Evolutionary conservation across 2,329 filamentous ascomycete genomes (phyloP).

Genomic region (Talaromyces sp.): DNA sequence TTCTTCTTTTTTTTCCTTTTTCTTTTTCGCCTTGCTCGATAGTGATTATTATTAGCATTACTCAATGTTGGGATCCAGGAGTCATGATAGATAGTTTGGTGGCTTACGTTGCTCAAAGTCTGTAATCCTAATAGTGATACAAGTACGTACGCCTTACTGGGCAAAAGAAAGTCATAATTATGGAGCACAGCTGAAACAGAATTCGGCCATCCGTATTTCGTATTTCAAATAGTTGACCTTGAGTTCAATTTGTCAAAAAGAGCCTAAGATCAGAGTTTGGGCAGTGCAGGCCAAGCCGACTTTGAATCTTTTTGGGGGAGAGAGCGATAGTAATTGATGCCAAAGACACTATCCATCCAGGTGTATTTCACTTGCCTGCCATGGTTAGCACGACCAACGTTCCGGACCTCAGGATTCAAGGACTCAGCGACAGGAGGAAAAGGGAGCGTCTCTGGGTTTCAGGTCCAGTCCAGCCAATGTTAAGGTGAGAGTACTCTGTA

Average conservation of each 20-base stretch:
- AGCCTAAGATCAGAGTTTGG: neutral
- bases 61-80: neutral
- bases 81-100: neutral
- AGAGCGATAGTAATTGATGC: neutral
- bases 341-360: neutral
- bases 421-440: too few species aligned
- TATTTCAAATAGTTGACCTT: neutral
- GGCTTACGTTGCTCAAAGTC: neutral
- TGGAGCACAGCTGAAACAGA: neutral
- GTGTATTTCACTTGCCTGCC: neutral
- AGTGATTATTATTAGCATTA: neutral
- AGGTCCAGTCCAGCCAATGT: neutral
- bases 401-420: neutral
- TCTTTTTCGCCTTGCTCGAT: neutral
- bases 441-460: neutral
- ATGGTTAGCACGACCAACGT: neutral
- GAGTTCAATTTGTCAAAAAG: neutral
- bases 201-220: neutral
- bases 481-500: too few species aligned
- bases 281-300: neutral
- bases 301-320: neutral
- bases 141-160: neutral
- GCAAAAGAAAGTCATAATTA: neutral
- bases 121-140: neutral
- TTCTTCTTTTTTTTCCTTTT: neutral